These are phyloP conservation scores for Arthrobotrys sinensis DNA, from an alignment of 2,329 filamentous ascomycete species.

Conservation along the genomic window DNA sequence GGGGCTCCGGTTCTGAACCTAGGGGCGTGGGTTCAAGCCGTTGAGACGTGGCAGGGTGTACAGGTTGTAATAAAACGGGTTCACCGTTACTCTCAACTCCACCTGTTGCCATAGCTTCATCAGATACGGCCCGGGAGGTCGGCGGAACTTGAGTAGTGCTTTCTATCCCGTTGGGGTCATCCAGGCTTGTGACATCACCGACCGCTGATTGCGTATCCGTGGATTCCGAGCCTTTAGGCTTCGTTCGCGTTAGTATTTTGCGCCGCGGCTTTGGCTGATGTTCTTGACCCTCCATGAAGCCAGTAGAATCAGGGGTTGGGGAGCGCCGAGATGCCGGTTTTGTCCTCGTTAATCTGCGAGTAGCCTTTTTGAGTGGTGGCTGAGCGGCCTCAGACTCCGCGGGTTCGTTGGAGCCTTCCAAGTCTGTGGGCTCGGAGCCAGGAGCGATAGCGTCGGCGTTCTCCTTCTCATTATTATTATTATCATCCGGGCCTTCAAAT, in stretches of 20 bases:
- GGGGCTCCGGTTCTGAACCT: neutral
- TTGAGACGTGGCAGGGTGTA: neutral
- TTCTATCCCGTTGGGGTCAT: neutral
- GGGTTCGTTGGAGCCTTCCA: constrained; percentile 61
- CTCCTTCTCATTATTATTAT: constrained; percentile 71
- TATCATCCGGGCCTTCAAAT: constrained; percentile 65
- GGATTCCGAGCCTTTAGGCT: neutral
- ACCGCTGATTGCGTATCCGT: neutral
- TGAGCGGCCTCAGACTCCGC: constrained; percentile 67
- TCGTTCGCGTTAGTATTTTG: constrained; percentile 26
- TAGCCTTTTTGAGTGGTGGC: constrained; percentile 71
- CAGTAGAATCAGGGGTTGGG: constrained; percentile 61
- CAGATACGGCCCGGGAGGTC: neutral
- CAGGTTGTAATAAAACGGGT: neutral
- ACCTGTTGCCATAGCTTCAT: neutral
- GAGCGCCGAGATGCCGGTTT: constrained; percentile 47
- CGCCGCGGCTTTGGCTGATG: constrained; percentile 15
- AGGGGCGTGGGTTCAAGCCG: neutral
- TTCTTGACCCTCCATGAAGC: constrained; percentile 54
- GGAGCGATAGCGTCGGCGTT: constrained; percentile 66
- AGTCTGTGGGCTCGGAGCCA: constrained; percentile 64
- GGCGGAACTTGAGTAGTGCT: neutral
- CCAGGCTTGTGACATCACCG: neutral
- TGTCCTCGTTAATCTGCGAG: constrained; percentile 70
- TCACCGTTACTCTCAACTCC: neutral